These are phyloP conservation scores for Xylaria sp. DNA, from an alignment of 2,329 filamentous ascomycete genomes.

Conservation along the genomic window DNA sequence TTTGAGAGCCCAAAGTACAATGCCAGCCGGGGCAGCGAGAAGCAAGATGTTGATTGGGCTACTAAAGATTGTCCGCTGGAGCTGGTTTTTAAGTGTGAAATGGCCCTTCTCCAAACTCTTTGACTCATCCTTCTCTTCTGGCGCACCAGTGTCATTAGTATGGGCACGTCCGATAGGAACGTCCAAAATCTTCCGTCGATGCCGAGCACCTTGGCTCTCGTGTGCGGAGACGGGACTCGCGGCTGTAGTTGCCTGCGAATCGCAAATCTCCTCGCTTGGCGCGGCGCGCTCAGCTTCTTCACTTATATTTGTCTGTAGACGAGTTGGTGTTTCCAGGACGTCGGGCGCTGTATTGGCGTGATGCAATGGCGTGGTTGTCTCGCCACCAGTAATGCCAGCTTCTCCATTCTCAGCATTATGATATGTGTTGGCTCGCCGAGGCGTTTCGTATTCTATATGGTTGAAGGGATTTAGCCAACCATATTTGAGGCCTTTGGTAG, in stretches of 20 bases:
- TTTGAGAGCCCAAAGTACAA: conserved; percentile 73
- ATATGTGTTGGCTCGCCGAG: conserved; percentile 22
- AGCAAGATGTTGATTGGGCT: conserved; percentile 89
- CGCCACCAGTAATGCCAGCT: neutral
- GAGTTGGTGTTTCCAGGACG: conserved; percentile 5
- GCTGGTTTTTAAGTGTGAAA: conserved; percentile 68
- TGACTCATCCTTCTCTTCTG: conserved; percentile 40
- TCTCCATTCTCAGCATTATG: conserved; percentile 20
- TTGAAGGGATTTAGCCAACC: conserved; percentile 29
- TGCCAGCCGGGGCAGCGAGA: conserved; percentile 78
- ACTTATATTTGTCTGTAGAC: neutral
- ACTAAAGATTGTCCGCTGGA: conserved; percentile 76
- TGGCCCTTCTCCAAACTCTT: conserved; percentile 58
- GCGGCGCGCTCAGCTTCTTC: neutral
- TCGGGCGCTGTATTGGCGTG: conserved; percentile 24
- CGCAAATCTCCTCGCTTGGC: conserved; percentile 14
- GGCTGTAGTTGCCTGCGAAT: conserved; percentile 23
- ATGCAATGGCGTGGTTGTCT: conserved; percentile 1
- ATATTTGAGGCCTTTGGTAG: conserved; percentile 9
- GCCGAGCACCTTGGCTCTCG: neutral
- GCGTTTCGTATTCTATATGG: conserved; percentile 21
- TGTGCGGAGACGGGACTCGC: conserved; percentile 13
- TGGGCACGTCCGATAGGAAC: neutral
- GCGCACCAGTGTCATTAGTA: conserved; percentile 28
- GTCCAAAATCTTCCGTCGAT: conserved; percentile 20